Evolutionary conservation across 176 grass and related monocot species (phyloP), one percentile per base, ranked within the genome.

Genomic region (Aechmea fasciata): DNA sequence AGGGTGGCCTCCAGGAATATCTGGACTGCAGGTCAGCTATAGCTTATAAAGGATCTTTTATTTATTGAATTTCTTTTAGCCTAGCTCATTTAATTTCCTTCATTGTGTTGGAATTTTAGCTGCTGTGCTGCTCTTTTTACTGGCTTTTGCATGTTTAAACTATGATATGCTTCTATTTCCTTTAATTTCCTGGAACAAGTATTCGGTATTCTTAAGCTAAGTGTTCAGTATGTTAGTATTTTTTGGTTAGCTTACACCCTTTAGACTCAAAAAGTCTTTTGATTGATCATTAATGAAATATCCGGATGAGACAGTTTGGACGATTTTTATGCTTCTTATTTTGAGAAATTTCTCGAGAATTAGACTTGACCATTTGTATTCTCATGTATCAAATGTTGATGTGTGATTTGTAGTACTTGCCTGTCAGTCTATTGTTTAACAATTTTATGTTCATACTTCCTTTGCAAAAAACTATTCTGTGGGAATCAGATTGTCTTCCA

Each of bases 1-100:
- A 87, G 81, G 94, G 94, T 54, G 90, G 84, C 67, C 87, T 99
- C 78, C 80, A 83, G 65, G 90, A 99, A 52, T 99, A 99, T 75
- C 70, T 99, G 61, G 94, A 99, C 23, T 90, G 89, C 86, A 90
- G 94, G 94, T 93, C 54, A 61, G 59, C 77, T 80, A 52, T 49
- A 61, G 9, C 17, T 61, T 61, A 22, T 61, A 61, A 14, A 67
- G 25, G 14, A 41, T 13, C 10, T 13, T 61, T 61, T n/a, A 9
- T 61, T 19, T 61, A 7, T 18, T 61, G 55, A 18, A 61, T 61
- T 19, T 18, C 15, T 55, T 55, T 1, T 61, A 61, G 33, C 33
- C 33, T 41, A 41, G 33, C 4, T 41, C 55, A 61, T 61, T 61
- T 41, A 14, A 48, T 33, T 11, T 67, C 13, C 29, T 67, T 48